These are phyloP conservation scores for Daldinia sp. DNA, from an alignment of 2,329 filamentous ascomycete genomes.

Conservation along the genomic window DNA sequence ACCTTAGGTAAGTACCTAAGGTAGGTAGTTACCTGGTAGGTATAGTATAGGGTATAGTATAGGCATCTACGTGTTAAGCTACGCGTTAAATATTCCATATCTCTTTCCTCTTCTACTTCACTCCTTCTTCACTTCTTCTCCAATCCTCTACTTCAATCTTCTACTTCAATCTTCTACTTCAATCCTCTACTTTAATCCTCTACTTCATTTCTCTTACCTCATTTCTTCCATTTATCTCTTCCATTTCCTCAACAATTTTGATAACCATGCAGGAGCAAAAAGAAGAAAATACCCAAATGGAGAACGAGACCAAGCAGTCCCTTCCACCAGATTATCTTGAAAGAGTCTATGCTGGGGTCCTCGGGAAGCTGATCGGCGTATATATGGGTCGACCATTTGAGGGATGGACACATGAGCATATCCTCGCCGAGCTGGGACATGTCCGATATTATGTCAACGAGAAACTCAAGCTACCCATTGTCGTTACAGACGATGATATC, in stretches of 20 bases:
- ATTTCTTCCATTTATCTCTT: background rate
- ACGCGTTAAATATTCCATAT: background rate
- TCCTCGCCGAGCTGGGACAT: conserved; percentile 50
- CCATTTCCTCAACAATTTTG: background rate
- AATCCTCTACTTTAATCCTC: background rate
- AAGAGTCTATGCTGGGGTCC: conserved; percentile 55
- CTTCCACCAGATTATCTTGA: conserved; percentile 50
- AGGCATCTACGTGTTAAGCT: background rate
- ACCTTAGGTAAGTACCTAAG: too few species aligned
- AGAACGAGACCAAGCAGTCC: background rate
- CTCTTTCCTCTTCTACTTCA: background rate
- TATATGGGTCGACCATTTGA: conserved; percentile 56
- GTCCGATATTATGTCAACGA: conserved; percentile 53
- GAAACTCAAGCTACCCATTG: conserved; percentile 45
- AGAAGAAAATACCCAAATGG: background rate
- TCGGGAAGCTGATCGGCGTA: conserved; percentile 56
- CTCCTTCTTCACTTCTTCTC: background rate
- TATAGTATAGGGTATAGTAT: background rate
- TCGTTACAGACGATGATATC: conserved; percentile 53
- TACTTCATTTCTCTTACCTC: background rate
- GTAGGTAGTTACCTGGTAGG: too few species aligned
- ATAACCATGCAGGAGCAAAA: background rate
- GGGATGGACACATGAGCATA: conserved; percentile 54
- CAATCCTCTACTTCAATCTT: background rate
- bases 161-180: background rate